Conservation (phyloP, 805 yeast species). For the Zygosaccharomyces kombuchaensis region DNA sequence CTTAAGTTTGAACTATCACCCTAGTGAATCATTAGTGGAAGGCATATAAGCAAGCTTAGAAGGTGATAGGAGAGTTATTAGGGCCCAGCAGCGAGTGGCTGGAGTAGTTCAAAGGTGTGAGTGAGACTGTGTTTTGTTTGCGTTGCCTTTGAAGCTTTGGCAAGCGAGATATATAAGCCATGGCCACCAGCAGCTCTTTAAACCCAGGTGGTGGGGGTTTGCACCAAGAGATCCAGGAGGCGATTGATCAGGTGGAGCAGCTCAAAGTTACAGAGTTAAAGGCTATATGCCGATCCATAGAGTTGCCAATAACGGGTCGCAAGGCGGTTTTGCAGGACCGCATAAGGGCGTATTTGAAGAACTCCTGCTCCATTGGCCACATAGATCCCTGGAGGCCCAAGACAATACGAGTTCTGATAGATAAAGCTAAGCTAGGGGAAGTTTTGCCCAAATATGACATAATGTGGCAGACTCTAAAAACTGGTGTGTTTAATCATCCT, state of each 20-base stretch:
- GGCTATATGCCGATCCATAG: slow-evolving; percentile 46
- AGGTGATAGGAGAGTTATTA: background rate
- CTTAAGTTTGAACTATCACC: background rate
- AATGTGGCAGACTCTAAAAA: slow-evolving; percentile 25
- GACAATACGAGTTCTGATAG: slow-evolving; percentile 43
- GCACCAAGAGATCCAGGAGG: slow-evolving; percentile 31
- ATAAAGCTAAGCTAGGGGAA: slow-evolving; percentile 35
- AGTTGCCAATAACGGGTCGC: slow-evolving; percentile 50
- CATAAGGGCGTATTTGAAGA: slow-evolving; percentile 42
- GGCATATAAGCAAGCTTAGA: background rate
- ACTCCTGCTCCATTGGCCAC: slow-evolving; percentile 40
- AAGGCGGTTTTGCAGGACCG: slow-evolving; percentile 60
- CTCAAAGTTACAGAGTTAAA: slow-evolving; percentile 52
- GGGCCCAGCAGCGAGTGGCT: background rate
- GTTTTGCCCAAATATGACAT: slow-evolving; percentile 39
- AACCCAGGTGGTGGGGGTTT: slow-evolving; percentile 23
- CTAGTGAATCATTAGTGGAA: background rate
- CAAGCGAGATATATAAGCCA: background rate
- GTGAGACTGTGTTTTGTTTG: background rate
- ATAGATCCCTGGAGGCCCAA: slow-evolving; percentile 41
- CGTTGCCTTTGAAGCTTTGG: slow-evolving; percentile 1
- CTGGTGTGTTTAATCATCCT: slow-evolving; percentile 25
- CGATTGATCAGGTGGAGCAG: slow-evolving; percentile 31
- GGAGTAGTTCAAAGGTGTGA: background rate
- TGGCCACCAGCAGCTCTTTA: background rate